A percentile compares a stretch with the other conserved stretches of the same genome.
phyloP scores from a whole-genome alignment of 139 green algal species.

The Pycnococcus provasolii region DNA sequence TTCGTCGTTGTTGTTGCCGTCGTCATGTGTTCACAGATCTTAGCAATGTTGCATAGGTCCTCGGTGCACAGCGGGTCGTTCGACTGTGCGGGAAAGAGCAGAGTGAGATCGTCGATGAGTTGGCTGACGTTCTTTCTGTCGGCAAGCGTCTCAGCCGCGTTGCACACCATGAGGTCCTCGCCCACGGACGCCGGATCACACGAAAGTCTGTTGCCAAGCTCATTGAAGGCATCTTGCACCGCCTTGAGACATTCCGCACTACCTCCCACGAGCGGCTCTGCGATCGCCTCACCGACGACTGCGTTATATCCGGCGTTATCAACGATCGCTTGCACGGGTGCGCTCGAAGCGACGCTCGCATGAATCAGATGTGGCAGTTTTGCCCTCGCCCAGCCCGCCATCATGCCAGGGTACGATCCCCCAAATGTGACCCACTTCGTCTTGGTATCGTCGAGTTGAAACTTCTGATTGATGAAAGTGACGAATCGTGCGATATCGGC shows the following conservation, averaged over 20 bases:
- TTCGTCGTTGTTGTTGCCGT: no score
- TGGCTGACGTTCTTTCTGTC: background rate
- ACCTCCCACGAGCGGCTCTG: slow-evolving; percentile 12
- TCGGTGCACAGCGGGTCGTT: slow-evolving; percentile 22
- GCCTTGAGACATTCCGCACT: slow-evolving; percentile 8
- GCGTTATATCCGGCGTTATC: slow-evolving; percentile 25
- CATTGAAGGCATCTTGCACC: slow-evolving; percentile 1
- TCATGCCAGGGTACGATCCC: slow-evolving; percentile 18
- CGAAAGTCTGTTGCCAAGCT: background rate
- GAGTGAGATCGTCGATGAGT: background rate
- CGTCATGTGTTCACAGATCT: slow-evolving; percentile 17
- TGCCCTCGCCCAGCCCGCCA: slow-evolving; percentile 11
- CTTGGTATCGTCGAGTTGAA: background rate
- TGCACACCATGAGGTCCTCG: slow-evolving; percentile 16
- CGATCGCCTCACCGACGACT: slow-evolving; percentile 15
- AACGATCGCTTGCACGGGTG: slow-evolving; percentile 16
- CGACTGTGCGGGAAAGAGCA: slow-evolving; percentile 17
- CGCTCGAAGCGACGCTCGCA: slow-evolving; percentile 13
- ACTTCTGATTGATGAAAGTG: background rate
- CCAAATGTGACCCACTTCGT: slow-evolving; percentile 18
- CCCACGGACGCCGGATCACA: background rate
- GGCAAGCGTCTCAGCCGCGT: background rate
- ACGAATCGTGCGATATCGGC: slow-evolving; percentile 11
- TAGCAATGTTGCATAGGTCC: slow-evolving; percentile 10
- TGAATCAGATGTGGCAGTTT: slow-evolving; percentile 12